Evolutionary conservation across 2,329 filamentous ascomycete species (phyloP).

Genomic region (Penicillium olsonii): DNA sequence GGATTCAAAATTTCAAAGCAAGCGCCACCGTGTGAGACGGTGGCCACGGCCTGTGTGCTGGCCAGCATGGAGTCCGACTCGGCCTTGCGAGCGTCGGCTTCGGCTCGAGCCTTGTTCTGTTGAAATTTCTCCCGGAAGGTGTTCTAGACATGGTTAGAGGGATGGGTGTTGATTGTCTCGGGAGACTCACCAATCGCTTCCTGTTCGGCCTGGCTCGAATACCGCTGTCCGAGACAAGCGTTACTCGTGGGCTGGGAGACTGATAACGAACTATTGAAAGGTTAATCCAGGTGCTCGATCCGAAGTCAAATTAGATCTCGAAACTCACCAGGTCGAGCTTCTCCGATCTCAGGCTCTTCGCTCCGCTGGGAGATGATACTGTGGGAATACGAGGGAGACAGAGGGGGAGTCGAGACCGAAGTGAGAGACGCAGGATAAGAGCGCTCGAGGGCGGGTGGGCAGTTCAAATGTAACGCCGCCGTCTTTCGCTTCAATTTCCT

Average conservation of each 20-base stretch:
- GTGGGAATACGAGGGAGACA: constrained; percentile 41
- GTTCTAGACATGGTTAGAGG: constrained; percentile 25
- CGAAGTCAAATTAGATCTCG: background rate
- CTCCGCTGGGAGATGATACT: constrained; percentile 32
- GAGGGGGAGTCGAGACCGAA: constrained; percentile 38
- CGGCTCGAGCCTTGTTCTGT: constrained; percentile 22
- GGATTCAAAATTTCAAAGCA: constrained; percentile 43
- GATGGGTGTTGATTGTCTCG: constrained; percentile 20
- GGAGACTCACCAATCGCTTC: constrained; percentile 26
- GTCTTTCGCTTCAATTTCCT: constrained; percentile 37
- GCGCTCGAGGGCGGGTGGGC: constrained; percentile 14
- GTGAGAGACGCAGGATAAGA: constrained; percentile 30
- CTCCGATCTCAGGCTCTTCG: constrained; percentile 30
- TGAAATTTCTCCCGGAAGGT: constrained; percentile 35
- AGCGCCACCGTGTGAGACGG: constrained; percentile 36
- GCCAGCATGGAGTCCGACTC: constrained; percentile 32
- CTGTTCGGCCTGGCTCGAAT: constrained; percentile 25
- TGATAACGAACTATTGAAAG: constrained; percentile 4
- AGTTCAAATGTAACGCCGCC: constrained; percentile 35
- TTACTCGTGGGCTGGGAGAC: constrained; percentile 18
- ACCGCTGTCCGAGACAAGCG: constrained; percentile 22
- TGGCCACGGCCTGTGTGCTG: constrained; percentile 27
- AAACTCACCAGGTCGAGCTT: constrained; percentile 22
- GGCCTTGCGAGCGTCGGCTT: constrained; percentile 16
- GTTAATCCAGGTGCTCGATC: constrained; percentile 7